Evolutionary conservation across 129 eudicot genomes (phyloP).

Genomic region (Flaveria ramosissima): DNA sequence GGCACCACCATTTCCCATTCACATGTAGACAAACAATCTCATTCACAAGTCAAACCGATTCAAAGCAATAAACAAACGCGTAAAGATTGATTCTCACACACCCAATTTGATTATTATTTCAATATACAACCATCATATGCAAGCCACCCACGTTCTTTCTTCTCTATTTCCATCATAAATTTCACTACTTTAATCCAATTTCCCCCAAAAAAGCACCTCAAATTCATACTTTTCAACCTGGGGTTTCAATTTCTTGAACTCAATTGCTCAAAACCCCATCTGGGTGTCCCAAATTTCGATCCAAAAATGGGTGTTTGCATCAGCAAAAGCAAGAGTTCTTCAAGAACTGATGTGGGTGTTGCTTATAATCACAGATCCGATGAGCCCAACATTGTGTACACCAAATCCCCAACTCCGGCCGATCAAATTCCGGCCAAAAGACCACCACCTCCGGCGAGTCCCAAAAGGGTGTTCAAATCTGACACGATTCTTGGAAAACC

Average conservation of each 20-base stretch:
- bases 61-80: conserved; percentile 31
- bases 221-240: conserved; percentile 13
- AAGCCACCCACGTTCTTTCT: conserved; percentile 40
- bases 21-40: conserved; percentile 4
- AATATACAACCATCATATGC: neutral
- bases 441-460: conserved; percentile 45
- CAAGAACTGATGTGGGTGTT: conserved; percentile 36
- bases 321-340: conserved; percentile 46
- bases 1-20: neutral
- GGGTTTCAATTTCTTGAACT: conserved; percentile 10
- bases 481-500: conserved; percentile 80
- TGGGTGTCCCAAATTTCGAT: conserved; percentile 18
- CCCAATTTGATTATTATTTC: neutral
- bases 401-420: conserved; percentile 58
- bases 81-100: conserved; percentile 8
- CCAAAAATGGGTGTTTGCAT: conserved; percentile 56
- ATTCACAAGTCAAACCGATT: conserved; percentile 21
- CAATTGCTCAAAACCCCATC: conserved; percentile 27
- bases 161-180: conserved; percentile 12
- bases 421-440: conserved; percentile 38
- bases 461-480: conserved; percentile 42
- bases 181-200: neutral
- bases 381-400: conserved; percentile 47
- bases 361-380: conserved; percentile 32
- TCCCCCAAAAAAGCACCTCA: conserved; percentile 9